These are phyloP conservation scores for Phytopythium boreale DNA, from an alignment of 352 stramenopile species.

Conservation along the genomic window DNA sequence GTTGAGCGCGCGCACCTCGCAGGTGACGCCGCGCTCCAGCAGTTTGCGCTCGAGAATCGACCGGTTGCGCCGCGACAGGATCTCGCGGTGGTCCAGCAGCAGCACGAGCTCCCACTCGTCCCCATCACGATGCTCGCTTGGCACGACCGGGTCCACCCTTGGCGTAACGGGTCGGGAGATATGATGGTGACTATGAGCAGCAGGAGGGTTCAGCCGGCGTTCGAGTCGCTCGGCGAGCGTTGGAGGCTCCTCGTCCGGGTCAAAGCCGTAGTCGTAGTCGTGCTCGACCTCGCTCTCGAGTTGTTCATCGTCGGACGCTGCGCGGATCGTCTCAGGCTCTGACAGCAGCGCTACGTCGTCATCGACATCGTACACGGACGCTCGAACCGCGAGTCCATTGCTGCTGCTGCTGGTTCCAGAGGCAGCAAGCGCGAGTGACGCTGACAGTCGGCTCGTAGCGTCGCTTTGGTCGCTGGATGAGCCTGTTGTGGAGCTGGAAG, in stretches of 20 bases:
- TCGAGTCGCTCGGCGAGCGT: constrained; percentile 7
- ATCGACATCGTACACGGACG: neutral
- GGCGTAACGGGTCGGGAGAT: neutral
- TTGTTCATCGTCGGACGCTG: neutral
- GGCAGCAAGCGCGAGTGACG: neutral
- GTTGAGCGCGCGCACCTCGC: constrained; percentile 72
- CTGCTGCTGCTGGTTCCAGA: neutral
- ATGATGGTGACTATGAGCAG: neutral
- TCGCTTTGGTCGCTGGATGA: constrained; percentile 1
- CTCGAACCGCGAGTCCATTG: neutral
- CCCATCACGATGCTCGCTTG: constrained; percentile 13
- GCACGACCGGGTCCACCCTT: neutral
- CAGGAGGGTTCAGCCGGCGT: neutral
- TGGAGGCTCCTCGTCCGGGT: constrained; percentile 8
- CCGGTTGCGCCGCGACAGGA: constrained; percentile 68
- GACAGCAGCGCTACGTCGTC: neutral
- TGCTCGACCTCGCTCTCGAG: neutral
- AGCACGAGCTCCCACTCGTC: constrained; percentile 80
- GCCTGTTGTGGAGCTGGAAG: neutral
- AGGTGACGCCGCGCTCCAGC: constrained; percentile 72
- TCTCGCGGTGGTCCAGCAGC: constrained; percentile 79
- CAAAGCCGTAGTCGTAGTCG: constrained; percentile 5
- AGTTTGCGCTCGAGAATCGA: constrained; percentile 78
- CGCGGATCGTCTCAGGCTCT: neutral
- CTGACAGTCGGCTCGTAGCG: too few species aligned